Percentiles rank a stretch among this genome's conserved stretches.
Evolutionary conservation across 768 basidiomycete species (phyloP).

Genomic region (Boletus rufocinnamomeus): DNA sequence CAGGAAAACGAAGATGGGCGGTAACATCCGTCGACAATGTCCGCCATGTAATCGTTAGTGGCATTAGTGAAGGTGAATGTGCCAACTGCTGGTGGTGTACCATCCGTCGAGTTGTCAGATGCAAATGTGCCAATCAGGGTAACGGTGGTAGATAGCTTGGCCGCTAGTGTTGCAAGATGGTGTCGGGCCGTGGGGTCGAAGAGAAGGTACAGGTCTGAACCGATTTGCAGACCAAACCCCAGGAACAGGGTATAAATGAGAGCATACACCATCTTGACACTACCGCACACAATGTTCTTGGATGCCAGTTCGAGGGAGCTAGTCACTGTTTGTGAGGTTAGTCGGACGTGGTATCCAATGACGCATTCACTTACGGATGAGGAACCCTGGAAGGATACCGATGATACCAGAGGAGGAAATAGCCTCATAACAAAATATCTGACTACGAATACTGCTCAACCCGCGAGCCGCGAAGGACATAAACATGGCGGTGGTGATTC

Average conservation of each 20-base stretch:
- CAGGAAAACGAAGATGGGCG: constrained; percentile 65
- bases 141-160: constrained; percentile 48
- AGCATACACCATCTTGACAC: constrained; percentile 89
- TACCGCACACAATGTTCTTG: constrained; percentile 82
- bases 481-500: constrained; percentile 79
- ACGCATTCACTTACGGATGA: constrained; percentile 57
- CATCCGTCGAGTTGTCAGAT: constrained; percentile 51
- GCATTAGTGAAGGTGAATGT: constrained; percentile 68
- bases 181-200: constrained; percentile 60
- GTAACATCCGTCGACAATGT: constrained; percentile 70
- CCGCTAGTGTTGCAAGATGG: constrained; percentile 54
- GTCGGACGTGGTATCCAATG: neutral
- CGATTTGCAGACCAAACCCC: constrained; percentile 84
- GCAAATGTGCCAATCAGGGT: constrained; percentile 67
- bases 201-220: constrained; percentile 76
- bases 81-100: constrained; percentile 50
- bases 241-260: constrained; percentile 83
- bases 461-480: constrained; percentile 83
- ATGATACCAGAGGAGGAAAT: constrained; percentile 88
- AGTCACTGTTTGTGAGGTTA: constrained; percentile 51
- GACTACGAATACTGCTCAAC: constrained; percentile 72
- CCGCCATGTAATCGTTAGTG: constrained; percentile 43
- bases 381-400: constrained; percentile 86
- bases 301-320: constrained; percentile 84
- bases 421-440: constrained; percentile 89